These are phyloP conservation scores for Poa pratensis DNA, from an alignment of 176 grass and related monocot genomes.

Conservation along the genomic window DNA sequence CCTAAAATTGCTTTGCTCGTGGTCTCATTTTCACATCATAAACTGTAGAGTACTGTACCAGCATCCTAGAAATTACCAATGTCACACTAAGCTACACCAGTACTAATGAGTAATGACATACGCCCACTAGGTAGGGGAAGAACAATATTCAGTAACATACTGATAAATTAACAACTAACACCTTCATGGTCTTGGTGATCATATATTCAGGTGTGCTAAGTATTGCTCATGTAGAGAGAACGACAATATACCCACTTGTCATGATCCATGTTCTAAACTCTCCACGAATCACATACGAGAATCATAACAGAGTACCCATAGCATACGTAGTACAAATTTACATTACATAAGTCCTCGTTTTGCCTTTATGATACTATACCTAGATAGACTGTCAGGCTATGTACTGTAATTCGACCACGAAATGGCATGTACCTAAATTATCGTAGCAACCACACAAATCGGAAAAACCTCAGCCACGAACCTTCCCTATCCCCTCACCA, in stretches of 20 bases:
- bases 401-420: background rate
- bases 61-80: background rate
- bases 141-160: background rate
- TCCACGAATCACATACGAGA: background rate
- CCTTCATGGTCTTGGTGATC: background rate
- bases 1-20: background rate
- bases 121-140: background rate
- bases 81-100: slow-evolving; percentile 7
- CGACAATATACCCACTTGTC: background rate
- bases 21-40: background rate
- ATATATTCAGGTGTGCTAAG: background rate
- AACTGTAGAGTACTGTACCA: background rate
- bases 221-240: background rate
- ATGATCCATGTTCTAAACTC: slow-evolving; percentile 7
- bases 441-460: background rate
- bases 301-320: background rate
- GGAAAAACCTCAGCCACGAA: background rate
- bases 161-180: background rate
- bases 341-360: background rate
- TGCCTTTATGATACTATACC: background rate
- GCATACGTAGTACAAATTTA: slow-evolving; percentile 12
- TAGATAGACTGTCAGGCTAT: background rate
- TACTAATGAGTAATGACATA: background rate
- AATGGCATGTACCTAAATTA: slow-evolving; percentile 8
- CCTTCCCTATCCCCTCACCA: background rate